Base-by-base conservation (phyloP, 2,329 filamentous ascomycete species). In the Clonostachys rosea region DNA sequence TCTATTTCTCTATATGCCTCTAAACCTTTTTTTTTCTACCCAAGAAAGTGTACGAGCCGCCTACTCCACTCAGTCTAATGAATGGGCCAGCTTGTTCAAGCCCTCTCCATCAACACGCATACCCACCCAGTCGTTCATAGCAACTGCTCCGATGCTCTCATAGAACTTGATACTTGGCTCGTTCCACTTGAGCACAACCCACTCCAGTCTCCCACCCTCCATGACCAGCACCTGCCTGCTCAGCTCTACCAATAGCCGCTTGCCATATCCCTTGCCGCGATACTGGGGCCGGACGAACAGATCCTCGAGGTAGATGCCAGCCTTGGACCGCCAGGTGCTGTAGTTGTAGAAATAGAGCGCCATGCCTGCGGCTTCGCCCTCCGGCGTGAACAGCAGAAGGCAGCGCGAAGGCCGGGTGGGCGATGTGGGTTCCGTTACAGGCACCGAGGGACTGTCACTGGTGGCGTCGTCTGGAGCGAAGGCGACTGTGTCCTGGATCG, bases 311-410 rank as follows among this genome's bases (percentile, higher is more conserved):
- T 95, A 96, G 60, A 99, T 87, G 4, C 92, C 92, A 0, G 91
- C 83, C 42, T 80, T 81, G n/a, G 87, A 81, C 9, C 87, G 81
- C 94, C 94, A 97, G 1, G 92, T 96, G 60, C 85, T 90, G 70
- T 96, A 97, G 69, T 92, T 97, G 75, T 92, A 91, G 66, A 95
- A 97, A 71, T 91, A 96, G 39, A 96, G 69, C 2, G 91, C 91
- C 79, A 96, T 89, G 43, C 87, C 90, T 0, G 82, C 87, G 1
- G 65, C 64, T 14, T 69, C 61, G 11, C 71, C 66, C 6, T 70
- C 65, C 11, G 73, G 67, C 18, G 76, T 68, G 55, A 75, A 74
- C 47, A 92, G 68, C 10, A 95, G 68, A 34, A 95, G 75, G 44
- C 89, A 92, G 51, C 89, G 87, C 16, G 91, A 87, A 33, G 86